Conservation (phyloP, 202 grass and related monocot genomes). For the Brachypodium distachyon region DNA sequence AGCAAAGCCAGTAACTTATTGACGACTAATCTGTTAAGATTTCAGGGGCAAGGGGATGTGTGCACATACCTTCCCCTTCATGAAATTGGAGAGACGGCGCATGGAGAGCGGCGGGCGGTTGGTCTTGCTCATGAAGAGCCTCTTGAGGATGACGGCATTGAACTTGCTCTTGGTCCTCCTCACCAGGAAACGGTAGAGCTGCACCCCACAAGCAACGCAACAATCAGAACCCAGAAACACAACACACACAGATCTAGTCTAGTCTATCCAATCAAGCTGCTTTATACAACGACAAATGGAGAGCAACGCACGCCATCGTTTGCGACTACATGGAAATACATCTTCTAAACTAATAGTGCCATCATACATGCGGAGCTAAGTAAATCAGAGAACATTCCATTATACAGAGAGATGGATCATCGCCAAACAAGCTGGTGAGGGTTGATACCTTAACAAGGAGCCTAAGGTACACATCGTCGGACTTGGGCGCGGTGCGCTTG, state of each 20-base stretch:
- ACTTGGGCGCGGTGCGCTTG: conserved; percentile 66
- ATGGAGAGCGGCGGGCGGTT: conserved; percentile 70
- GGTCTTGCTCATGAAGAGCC: conserved; percentile 93
- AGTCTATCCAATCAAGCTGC: background rate
- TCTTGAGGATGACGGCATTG: conserved; percentile 72
- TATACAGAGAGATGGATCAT: background rate
- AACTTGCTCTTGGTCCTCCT: conserved; percentile 80
- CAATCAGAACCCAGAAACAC: background rate
- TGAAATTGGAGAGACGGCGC: conserved; percentile 52
- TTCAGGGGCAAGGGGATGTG: too few species aligned
- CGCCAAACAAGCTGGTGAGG: background rate
- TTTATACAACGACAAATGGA: conserved; percentile 7
- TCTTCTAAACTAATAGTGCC: background rate
- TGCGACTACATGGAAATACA: background rate
- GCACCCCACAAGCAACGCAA: background rate
- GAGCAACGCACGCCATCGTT: background rate
- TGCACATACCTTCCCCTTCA: conserved; percentile 51
- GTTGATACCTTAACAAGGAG: conserved; percentile 72
- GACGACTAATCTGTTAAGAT: too few species aligned
- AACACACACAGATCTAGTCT: background rate
- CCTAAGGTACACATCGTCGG: conserved; percentile 91
- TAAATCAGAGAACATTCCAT: background rate
- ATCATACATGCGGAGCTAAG: background rate
- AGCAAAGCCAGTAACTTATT: too few species aligned
- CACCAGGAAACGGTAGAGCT: conserved; percentile 76